Percentiles rank a stretch among this genome's conserved stretches.
Conservation (phyloP, 768 basidiomycete genomes). For the Agaricus blazei region DNA sequence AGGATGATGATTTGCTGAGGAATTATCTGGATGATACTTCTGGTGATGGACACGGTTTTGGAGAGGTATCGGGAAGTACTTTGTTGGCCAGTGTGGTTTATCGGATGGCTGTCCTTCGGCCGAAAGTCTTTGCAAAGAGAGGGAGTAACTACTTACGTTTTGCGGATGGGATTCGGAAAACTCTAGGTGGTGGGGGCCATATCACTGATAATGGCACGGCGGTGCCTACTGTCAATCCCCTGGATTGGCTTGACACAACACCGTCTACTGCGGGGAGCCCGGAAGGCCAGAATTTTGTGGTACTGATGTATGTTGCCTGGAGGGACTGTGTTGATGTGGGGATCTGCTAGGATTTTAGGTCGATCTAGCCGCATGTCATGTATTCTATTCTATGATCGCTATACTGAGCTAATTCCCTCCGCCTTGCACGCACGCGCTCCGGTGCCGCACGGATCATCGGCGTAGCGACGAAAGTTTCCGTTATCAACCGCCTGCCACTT, state of each 20-base stretch:
- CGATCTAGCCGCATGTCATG: no score
- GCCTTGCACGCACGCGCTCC: no score
- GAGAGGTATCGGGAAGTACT: slow-evolving; percentile 38
- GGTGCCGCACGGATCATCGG: no score
- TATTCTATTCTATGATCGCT: no score
- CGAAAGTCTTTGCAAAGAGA: slow-evolving; percentile 19
- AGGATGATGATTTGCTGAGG: slow-evolving; percentile 30
- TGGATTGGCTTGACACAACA: slow-evolving; percentile 29
- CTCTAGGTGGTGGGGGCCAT: slow-evolving; percentile 19
- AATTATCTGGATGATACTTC: slow-evolving; percentile 34
- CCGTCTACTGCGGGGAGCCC: slow-evolving; percentile 33
- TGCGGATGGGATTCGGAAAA: slow-evolving; percentile 28
- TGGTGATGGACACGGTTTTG: slow-evolving; percentile 28
- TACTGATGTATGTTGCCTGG: slow-evolving; percentile 36
- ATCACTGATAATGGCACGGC: slow-evolving; percentile 26
- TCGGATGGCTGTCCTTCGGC: slow-evolving; percentile 33
- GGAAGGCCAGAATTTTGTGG: slow-evolving; percentile 36
- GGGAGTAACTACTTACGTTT: slow-evolving; percentile 24
- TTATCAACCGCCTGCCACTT: background rate
- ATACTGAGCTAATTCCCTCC: no score
- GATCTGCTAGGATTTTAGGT: slow-evolving; percentile 10
- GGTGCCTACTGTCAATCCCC: slow-evolving; percentile 33
- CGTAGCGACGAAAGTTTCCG: background rate
- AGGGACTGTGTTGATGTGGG: slow-evolving; percentile 31
- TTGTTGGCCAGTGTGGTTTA: slow-evolving; percentile 35